These are phyloP conservation scores for Austroboletus rostrupii DNA, from an alignment of 1,284 basidiomycete species.

Conservation along the genomic window DNA sequence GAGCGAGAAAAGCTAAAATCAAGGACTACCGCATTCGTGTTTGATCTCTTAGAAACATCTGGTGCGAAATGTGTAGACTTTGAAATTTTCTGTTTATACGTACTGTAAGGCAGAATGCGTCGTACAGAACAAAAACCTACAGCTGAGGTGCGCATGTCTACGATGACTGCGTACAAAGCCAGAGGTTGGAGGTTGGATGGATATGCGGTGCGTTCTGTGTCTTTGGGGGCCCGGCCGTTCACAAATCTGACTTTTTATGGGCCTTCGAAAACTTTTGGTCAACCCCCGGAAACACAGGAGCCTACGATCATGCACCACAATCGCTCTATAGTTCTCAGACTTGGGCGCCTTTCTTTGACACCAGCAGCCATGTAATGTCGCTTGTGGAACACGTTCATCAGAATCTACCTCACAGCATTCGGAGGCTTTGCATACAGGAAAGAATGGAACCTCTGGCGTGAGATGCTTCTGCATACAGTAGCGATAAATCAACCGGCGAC, in stretches of 20 bases:
- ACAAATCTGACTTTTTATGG: constrained; percentile 13
- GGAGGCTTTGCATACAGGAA: neutral
- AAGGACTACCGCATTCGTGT: too few species aligned
- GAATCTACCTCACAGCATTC: neutral
- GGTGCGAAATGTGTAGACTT: too few species aligned
- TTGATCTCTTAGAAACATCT: too few species aligned
- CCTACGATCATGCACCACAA: constrained; percentile 3
- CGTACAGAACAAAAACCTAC: too few species aligned
- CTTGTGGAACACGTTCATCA: neutral
- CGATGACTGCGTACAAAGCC: too few species aligned
- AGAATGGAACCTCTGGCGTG: neutral
- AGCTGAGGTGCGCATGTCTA: too few species aligned
- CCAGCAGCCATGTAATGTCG: neutral
- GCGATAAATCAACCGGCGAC: neutral
- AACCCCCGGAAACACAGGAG: constrained; percentile 7
- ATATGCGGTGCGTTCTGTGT: constrained; percentile 3
- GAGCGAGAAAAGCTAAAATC: too few species aligned
- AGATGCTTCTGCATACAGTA: neutral
- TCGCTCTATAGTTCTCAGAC: constrained; percentile 13
- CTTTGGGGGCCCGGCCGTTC: neutral
- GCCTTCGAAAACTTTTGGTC: constrained; percentile 1
- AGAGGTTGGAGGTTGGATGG: too few species aligned
- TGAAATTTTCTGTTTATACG: too few species aligned
- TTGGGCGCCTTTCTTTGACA: constrained; percentile 8
- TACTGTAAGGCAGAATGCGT: too few species aligned